Evolutionary conservation across 495 filamentous ascomycete species (phyloP).

Genomic region (Aspergillus cavernicola): DNA sequence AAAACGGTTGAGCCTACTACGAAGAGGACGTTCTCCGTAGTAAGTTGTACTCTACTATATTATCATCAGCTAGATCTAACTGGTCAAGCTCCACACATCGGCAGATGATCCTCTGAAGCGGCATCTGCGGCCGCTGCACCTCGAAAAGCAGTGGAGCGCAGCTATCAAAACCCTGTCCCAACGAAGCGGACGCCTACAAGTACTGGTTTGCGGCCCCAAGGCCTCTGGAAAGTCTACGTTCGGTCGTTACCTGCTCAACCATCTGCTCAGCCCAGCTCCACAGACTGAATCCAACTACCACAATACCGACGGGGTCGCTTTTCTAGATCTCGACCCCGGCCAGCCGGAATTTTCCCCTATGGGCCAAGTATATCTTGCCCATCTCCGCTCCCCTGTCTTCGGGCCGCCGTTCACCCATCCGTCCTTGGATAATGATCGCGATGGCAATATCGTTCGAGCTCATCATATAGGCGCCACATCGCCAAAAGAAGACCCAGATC

Average conservation of each 20-base stretch:
- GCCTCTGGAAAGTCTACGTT: constrained; percentile 87
- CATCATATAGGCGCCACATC: constrained; percentile 72
- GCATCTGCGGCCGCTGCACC: constrained; percentile 57
- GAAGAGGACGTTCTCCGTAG: constrained; percentile 42
- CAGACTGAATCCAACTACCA: constrained; percentile 30
- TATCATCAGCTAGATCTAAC: constrained; percentile 11
- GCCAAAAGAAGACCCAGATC: constrained; percentile 63
- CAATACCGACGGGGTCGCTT: constrained; percentile 48
- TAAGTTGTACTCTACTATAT: constrained; percentile 19
- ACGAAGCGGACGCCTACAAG: constrained; percentile 33
- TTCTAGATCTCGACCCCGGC: constrained; percentile 80
- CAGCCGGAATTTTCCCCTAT: constrained; percentile 79
- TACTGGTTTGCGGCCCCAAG: constrained; percentile 75
- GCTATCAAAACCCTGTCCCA: constrained; percentile 40
- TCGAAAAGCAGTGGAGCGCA: constrained; percentile 60
- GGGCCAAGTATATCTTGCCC: constrained; percentile 70
- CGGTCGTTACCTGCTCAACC: constrained; percentile 69
- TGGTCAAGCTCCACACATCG: constrained; percentile 40
- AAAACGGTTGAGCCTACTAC: constrained; percentile 21
- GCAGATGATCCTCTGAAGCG: constrained; percentile 46
- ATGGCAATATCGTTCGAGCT: constrained; percentile 51
- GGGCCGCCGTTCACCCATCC: constrained; percentile 75
- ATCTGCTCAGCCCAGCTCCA: constrained; percentile 55
- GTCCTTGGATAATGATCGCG: constrained; percentile 27
- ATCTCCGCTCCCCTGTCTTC: constrained; percentile 60